Conservation (phyloP, 2,329 filamentous ascomycete species). For the Fusarium solani-melongenae region DNA sequence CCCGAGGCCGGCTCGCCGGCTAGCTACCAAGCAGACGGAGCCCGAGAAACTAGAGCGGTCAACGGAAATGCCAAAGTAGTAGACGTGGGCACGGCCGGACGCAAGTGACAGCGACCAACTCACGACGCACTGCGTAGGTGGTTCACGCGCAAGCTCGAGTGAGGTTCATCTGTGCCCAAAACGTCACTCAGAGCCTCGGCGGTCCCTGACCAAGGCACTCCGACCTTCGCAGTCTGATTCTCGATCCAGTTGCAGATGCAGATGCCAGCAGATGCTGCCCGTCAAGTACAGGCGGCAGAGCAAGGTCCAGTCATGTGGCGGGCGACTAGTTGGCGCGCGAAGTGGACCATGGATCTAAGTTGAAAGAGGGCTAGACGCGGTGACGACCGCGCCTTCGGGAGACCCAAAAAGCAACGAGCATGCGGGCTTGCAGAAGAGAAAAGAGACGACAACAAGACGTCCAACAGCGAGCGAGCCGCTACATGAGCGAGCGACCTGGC, state of each 20-base stretch:
- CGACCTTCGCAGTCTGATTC: constrained; percentile 11
- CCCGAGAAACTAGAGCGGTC: constrained; percentile 40
- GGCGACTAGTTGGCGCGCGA: constrained; percentile 33
- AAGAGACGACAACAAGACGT: constrained; percentile 41
- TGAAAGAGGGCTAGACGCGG: constrained; percentile 34
- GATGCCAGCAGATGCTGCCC: constrained; percentile 32
- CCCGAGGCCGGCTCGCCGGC: constrained; percentile 37
- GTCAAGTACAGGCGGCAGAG: constrained; percentile 27
- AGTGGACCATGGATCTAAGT: constrained; percentile 37
- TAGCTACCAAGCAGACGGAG: constrained; percentile 40
- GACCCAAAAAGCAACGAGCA: constrained; percentile 39
- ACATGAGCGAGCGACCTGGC: constrained; percentile 24
- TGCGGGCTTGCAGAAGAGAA: constrained; percentile 35
- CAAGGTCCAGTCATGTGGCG: constrained; percentile 30
- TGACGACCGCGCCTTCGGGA: constrained; percentile 33
- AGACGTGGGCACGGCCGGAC: constrained; percentile 27
- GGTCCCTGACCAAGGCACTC: constrained; percentile 20
- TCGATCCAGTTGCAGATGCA: constrained; percentile 26
- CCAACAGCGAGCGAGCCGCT: constrained; percentile 6
- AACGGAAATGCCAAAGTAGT: constrained; percentile 39
- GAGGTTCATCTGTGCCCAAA: constrained; percentile 35
- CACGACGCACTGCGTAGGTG: constrained; percentile 16
- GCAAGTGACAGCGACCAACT: constrained; percentile 24
- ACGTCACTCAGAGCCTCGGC: constrained; percentile 15
- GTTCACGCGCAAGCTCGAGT: constrained; percentile 32